Evolutionary conservation across 2,329 filamentous ascomycete species (phyloP).

Genomic region (Fusarium sp.): DNA sequence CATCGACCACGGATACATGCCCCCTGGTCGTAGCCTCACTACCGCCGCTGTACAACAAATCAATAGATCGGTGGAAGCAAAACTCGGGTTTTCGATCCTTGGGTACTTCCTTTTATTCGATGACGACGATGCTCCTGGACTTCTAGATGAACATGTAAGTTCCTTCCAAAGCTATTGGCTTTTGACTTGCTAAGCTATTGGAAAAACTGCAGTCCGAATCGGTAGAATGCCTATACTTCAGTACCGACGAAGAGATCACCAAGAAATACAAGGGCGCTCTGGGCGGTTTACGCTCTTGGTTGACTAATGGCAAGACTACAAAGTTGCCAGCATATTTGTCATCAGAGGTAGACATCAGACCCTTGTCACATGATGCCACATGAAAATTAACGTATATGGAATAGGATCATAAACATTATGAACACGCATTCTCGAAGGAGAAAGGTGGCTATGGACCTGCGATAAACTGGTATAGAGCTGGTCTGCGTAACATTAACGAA

Average conservation of each 20-base stretch:
- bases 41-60: fast-evolving
- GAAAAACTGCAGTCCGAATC: background rate
- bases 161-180: fast-evolving
- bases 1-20: background rate
- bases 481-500: background rate
- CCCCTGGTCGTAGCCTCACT: background rate
- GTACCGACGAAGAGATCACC: background rate
- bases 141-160: background rate
- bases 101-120: background rate
- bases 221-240: background rate
- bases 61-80: background rate
- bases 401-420: background rate
- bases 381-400: fast-evolving
- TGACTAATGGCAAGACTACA: background rate
- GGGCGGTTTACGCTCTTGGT: background rate
- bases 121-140: background rate
- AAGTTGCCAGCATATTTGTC: background rate
- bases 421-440: background rate
- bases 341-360: background rate
- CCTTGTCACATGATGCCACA: fast-evolving
- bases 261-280: background rate
- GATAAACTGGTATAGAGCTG: background rate
- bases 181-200: background rate
- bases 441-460: background rate
- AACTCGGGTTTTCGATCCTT: background rate